A percentile compares a stretch with the other conserved stretches of the same genome.
phyloP scores from a whole-genome alignment of 2,329 filamentous ascomycete genomes.

The Fusarium setosum region DNA sequence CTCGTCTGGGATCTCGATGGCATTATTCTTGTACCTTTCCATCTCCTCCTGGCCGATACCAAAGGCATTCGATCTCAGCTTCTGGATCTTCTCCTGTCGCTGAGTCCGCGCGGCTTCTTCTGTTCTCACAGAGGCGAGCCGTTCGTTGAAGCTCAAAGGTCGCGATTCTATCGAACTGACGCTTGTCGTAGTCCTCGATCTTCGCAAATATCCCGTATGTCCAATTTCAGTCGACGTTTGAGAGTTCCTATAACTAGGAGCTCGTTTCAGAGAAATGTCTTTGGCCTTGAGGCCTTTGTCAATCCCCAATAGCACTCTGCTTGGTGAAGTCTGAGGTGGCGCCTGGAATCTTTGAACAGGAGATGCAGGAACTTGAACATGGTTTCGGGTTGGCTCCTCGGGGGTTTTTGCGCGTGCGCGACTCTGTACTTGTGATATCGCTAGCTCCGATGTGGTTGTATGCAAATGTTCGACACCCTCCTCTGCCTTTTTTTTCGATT shows the following conservation, averaged over 20 bases:
- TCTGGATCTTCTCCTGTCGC: conserved; percentile 63
- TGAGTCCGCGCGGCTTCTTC: conserved; percentile 65
- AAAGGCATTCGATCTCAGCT: conserved; percentile 67
- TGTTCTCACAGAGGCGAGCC: conserved; percentile 77
- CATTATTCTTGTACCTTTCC: conserved; percentile 68
- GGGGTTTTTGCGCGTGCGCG: conserved; percentile 44
- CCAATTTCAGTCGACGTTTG: conserved; percentile 26
- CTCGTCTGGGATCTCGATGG: conserved; percentile 64
- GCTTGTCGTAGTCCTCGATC: conserved; percentile 54
- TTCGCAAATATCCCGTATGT: conserved; percentile 55
- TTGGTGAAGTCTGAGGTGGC: conserved; percentile 76
- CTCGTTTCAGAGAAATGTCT: conserved; percentile 86
- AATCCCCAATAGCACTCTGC: conserved; percentile 84
- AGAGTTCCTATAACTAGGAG: conserved; percentile 60
- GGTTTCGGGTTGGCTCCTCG: conserved; percentile 42
- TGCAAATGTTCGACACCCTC: conserved; percentile 30
- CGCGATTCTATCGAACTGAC: conserved; percentile 46
- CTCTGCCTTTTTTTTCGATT: conserved; percentile 37
- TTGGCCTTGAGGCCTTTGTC: conserved; percentile 86
- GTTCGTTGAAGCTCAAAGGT: conserved; percentile 81
- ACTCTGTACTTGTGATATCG: conserved; percentile 36
- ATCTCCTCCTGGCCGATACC: conserved; percentile 68
- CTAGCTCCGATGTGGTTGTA: conserved; percentile 34
- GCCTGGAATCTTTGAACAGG: conserved; percentile 72
- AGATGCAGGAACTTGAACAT: conserved; percentile 80